These are phyloP conservation scores for Epichloe sibirici DNA, from an alignment of 2,329 filamentous ascomycete genomes.

Conservation along the genomic window DNA sequence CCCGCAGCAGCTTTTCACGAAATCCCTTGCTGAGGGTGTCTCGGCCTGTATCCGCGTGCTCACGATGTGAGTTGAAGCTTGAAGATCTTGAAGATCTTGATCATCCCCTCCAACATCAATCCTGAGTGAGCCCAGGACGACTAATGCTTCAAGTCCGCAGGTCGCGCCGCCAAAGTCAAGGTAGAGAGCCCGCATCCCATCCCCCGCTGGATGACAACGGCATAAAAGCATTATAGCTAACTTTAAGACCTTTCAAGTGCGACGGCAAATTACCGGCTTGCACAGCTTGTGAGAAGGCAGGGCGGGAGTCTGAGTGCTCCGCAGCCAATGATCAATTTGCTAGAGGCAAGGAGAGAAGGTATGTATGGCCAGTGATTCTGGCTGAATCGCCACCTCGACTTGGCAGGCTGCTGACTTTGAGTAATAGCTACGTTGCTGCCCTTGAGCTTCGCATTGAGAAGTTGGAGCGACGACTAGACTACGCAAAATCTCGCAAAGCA, in stretches of 20 bases:
- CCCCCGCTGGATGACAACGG: not conserved
- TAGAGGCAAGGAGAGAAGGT: constrained; percentile 86
- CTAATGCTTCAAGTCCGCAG: constrained; percentile 20
- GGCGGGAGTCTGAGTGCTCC: constrained; percentile 76
- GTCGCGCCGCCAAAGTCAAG: constrained; percentile 87
- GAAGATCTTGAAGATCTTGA: not conserved
- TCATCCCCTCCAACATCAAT: not conserved
- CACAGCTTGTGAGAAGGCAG: constrained; percentile 86
- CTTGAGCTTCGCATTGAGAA: constrained; percentile 86
- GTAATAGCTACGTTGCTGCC: constrained; percentile 71
- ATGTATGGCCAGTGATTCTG: constrained; percentile 7
- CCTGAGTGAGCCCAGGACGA: not conserved
- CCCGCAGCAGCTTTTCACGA: constrained; percentile 35
- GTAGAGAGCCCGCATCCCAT: constrained; percentile 25
- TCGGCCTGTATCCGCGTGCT: constrained; percentile 68
- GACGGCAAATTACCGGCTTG: constrained; percentile 94
- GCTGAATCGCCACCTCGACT: not conserved
- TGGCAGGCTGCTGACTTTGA: not conserved
- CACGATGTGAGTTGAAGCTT: constrained; percentile 44
- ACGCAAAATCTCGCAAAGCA: constrained; percentile 57
- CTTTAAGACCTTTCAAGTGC: constrained; percentile 41
- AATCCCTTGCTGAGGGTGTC: constrained; percentile 60
- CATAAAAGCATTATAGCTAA: not conserved
- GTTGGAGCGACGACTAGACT: constrained; percentile 65
- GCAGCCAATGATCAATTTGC: constrained; percentile 94